Conservation (phyloP, 352 stramenopile species). For the Pythium myriotylum region DNA sequence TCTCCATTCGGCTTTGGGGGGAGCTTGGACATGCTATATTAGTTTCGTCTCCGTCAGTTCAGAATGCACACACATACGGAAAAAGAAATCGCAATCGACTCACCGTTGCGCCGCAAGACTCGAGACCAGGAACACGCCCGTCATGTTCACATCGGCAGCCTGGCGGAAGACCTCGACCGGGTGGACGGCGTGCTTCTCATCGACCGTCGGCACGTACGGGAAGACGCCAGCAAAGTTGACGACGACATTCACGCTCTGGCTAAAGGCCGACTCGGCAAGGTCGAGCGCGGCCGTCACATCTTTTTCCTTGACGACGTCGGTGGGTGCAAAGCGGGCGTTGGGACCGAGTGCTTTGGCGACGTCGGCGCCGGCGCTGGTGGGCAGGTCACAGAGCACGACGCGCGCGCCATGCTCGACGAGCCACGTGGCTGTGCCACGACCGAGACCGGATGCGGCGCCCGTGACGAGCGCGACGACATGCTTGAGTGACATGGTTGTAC, state of each 20-base stretch:
- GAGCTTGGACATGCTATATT: constrained; percentile 89
- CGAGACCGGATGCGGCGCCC: constrained; percentile 90
- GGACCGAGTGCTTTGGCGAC: constrained; percentile 68
- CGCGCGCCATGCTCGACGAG: constrained; percentile 87
- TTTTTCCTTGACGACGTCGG: constrained; percentile 83
- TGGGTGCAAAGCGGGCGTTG: constrained; percentile 77
- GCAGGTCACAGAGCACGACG: constrained; percentile 93
- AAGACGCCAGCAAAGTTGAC: constrained; percentile 95
- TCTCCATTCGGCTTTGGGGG: constrained; percentile 69
- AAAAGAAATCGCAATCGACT: neutral
- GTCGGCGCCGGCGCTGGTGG: constrained; percentile 68
- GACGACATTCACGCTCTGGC: constrained; percentile 90
- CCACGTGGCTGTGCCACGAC: constrained; percentile 86
- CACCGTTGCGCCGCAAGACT: constrained; percentile 93
- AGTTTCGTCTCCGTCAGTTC: constrained; percentile 1
- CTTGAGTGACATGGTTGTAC: constrained; percentile 46
- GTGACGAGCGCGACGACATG: constrained; percentile 87
- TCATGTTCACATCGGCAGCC: constrained; percentile 94
- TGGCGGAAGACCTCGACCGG: constrained; percentile 90
- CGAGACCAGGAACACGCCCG: constrained; percentile 97
- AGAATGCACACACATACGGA: no score
- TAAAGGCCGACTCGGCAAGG: constrained; percentile 88
- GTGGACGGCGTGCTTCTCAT: constrained; percentile 91
- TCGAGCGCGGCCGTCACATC: constrained; percentile 86
- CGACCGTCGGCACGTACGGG: constrained; percentile 87